Evolutionary conservation across 2,329 filamentous ascomycete genomes (phyloP).

Genomic region (Cercospora citrullina): DNA sequence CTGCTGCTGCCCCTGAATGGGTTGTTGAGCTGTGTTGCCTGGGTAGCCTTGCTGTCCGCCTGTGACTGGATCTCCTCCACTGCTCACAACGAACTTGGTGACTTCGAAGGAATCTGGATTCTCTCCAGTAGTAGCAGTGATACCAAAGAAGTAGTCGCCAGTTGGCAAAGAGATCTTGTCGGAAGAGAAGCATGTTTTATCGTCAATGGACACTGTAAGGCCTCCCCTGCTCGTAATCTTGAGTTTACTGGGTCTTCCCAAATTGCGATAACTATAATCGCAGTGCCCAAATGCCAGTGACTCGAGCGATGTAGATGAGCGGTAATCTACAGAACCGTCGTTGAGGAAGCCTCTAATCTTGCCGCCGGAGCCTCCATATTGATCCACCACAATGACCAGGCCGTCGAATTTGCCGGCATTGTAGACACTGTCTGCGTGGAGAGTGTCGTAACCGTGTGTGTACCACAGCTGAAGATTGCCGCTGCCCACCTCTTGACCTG

Average conservation of each 20-base stretch:
- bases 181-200: slow-evolving; percentile 77
- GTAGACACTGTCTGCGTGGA: slow-evolving; percentile 78
- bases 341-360: slow-evolving; percentile 91
- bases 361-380: slow-evolving; percentile 74
- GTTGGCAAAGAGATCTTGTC: slow-evolving; percentile 71
- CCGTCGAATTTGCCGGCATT: slow-evolving; percentile 84
- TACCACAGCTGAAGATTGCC: slow-evolving; percentile 97
- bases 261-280: slow-evolving; percentile 85
- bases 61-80: slow-evolving; percentile 36
- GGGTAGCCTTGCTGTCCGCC: slow-evolving; percentile 31
- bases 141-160: slow-evolving; percentile 71
- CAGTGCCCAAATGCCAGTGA: slow-evolving; percentile 91
- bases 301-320: slow-evolving; percentile 73
- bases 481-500: slow-evolving; percentile 77
- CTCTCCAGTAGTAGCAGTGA: slow-evolving; percentile 85
- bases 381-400: slow-evolving; percentile 82
- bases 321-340: slow-evolving; percentile 80
- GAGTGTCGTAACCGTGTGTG: slow-evolving; percentile 61
- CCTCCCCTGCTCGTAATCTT: slow-evolving; percentile 66
- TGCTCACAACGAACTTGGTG: slow-evolving; percentile 78
- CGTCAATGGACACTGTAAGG: slow-evolving; percentile 80
- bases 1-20: slow-evolving; percentile 30
- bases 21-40: slow-evolving; percentile 32
- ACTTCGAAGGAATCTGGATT: slow-evolving; percentile 93
- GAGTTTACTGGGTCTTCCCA: slow-evolving; percentile 78